Evolutionary conservation across 805 yeast genomes (phyloP), one percentile per base, ranked within the genome.

Genomic region (Hanseniaspora valbyensis): DNA sequence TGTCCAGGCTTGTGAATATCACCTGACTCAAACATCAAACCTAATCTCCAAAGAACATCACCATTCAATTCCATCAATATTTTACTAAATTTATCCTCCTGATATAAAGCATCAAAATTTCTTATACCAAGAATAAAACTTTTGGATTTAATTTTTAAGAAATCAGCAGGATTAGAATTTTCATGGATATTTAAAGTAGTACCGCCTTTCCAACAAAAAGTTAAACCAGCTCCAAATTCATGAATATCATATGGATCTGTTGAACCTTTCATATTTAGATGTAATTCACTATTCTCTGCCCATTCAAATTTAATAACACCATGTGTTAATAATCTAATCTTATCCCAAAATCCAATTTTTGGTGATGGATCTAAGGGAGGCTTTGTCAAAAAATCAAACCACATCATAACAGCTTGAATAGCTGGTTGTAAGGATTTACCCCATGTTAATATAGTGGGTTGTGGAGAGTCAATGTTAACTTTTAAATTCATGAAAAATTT

Each of bases 261-360:
- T 0, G 81, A 74, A 40, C 83, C 75, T 57, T 80, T 81, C 50
- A 80, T 77, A 57, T 79, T 80, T 26, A 81, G 66, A 55, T 78
- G 73, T n/a, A 81, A 63, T 45, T 79, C 81, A 54, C 69, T 70
- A 2, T 58, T 52, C 44, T 71, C 67, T 2, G 67, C 60, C 54
- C 80, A 70, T 21, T 70, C 61, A 55, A 78, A 75, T 2, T 58
- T 64, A 55, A 77, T 66, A 42, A 62, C 67, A 3, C 83, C 83
- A 54, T 80, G 86, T 19, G 75, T 57, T 7, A 75, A 57, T 21
- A 76, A 66, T 2, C 83, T 69, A 37, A 78, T 59, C 55, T 81
- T 81, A 62, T 81, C 88, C 88, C 88, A 81, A 56, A 80, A 78
- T 4, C 88, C 88, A 7, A 81, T 58, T 54, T 77, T 77, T 8